phyloP scores from a whole-genome alignment of 768 basidiomycete genomes.

The Leccinum sublutescens region DNA sequence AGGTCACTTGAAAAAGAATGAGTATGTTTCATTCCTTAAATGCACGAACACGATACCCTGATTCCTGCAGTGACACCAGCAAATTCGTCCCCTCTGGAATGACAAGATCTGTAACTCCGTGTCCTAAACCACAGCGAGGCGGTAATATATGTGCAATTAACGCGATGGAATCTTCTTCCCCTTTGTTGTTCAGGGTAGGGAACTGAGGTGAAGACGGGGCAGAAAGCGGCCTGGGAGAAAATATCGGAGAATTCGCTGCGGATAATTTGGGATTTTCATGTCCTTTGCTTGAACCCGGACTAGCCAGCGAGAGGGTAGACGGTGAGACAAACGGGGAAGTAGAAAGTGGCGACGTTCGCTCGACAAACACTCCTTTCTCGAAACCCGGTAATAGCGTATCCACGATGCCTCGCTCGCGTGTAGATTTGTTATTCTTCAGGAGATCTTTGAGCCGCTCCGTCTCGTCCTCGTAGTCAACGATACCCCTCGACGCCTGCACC shows the following conservation, averaged over 20 bases:
- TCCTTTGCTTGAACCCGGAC: constrained; percentile 18
- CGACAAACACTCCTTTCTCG: constrained; percentile 29
- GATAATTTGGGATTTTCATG: constrained; percentile 44
- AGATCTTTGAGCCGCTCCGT: constrained; percentile 72
- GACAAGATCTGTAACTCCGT: constrained; percentile 46
- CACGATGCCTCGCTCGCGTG: constrained; percentile 27
- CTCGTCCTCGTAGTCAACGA: constrained; percentile 82
- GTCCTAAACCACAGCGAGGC: constrained; percentile 36
- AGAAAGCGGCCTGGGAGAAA: constrained; percentile 37
- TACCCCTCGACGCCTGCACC: constrained; percentile 75
- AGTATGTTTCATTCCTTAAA: constrained; percentile 2
- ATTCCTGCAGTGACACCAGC: constrained; percentile 56
- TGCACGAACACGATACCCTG: constrained; percentile 49
- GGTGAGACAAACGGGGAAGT: constrained; percentile 12
- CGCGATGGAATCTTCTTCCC: constrained; percentile 17
- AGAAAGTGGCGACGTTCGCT: constrained; percentile 17
- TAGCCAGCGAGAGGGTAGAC: constrained; percentile 7
- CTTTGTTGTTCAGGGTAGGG: constrained; percentile 13
- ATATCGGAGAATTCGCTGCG: constrained; percentile 43
- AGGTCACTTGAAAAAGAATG: constrained; percentile 42
- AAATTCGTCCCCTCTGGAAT: constrained; percentile 42
- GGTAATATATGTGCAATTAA: constrained; percentile 45
- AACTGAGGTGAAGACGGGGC: constrained; percentile 36
- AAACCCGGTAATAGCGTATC: constrained; percentile 33
- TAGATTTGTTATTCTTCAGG: constrained; percentile 49